phyloP scores from a whole-genome alignment of 805 yeast genomes.

The Candida easanensis region DNA sequence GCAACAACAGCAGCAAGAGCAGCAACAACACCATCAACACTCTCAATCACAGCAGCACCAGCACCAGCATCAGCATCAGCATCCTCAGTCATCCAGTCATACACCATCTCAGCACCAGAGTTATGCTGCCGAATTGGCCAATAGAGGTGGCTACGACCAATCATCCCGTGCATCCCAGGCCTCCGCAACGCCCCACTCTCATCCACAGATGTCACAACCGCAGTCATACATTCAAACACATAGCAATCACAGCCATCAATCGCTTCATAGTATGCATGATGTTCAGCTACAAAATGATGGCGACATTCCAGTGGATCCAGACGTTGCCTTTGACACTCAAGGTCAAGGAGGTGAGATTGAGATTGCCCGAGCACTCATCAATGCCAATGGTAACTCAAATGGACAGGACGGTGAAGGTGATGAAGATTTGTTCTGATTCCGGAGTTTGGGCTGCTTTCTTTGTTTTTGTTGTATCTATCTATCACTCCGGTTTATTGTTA shows the following conservation, averaged over 20 bases:
- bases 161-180: conserved; percentile 5
- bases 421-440: conserved; percentile 15
- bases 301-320: conserved; percentile 57
- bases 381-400: conserved; percentile 37
- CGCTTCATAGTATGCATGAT: conserved; percentile 1
- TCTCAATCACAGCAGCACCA: conserved; percentile 1
- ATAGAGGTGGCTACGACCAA: not conserved
- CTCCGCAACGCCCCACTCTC: conserved; percentile 5
- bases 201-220: too few relatives aligned
- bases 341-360: conserved; percentile 52
- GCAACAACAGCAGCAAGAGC: conserved; percentile 23
- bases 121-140: not conserved
- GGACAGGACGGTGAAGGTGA: conserved; percentile 16
- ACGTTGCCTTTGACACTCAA: conserved; percentile 45
- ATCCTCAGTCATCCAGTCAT: conserved; percentile 14
- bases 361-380: conserved; percentile 64
- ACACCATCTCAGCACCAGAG: conserved; percentile 4
- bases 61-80: conserved; percentile 18
- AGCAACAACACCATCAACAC: conserved; percentile 12
- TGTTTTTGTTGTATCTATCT: too few relatives aligned
- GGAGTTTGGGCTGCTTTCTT: not conserved
- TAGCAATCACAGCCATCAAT: conserved; percentile 1
- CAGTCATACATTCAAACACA: not conserved
- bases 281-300: conserved; percentile 7
- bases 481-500: not conserved